Percentiles rank a stretch among this genome's conserved stretches.
Conservation (phyloP, 306 rosid genomes). For the Lotus japonicus region DNA sequence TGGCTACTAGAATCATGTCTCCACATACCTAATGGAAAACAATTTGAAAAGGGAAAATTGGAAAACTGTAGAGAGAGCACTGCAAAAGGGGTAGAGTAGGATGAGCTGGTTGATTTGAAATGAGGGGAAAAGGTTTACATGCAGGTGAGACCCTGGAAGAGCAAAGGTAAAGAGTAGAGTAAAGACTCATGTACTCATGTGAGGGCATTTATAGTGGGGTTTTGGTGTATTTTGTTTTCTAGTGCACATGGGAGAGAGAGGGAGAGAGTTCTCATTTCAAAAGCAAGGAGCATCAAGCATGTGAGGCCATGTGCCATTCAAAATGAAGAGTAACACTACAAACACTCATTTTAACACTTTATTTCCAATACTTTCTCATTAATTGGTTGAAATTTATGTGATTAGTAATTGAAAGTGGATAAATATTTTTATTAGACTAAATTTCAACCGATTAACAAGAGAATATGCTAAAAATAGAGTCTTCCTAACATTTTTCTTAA, state of each 20-base stretch:
- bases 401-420: no score
- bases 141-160: conserved; percentile 26
- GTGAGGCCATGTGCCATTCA: conserved; percentile 76
- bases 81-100: neutral
- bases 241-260: conserved; percentile 59
- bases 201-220: conserved; percentile 69
- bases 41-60: no score
- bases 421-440: no score
- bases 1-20: no score
- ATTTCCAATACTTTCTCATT: no score
- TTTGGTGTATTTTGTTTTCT: conserved; percentile 39
- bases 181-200: conserved; percentile 55
- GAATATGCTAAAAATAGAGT: no score
- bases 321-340: no score
- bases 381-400: no score
- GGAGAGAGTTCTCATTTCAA: conserved; percentile 19
- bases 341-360: no score
- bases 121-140: conserved; percentile 10
- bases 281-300: conserved; percentile 37
- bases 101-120: conserved; percentile 63
- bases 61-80: neutral
- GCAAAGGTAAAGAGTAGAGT: conserved; percentile 30
- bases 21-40: no score
- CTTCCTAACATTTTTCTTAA: no score
- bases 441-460: no score